Evolutionary conservation across 306 rosid genomes (phyloP).

Genomic region (Astragalus membranaceus): DNA sequence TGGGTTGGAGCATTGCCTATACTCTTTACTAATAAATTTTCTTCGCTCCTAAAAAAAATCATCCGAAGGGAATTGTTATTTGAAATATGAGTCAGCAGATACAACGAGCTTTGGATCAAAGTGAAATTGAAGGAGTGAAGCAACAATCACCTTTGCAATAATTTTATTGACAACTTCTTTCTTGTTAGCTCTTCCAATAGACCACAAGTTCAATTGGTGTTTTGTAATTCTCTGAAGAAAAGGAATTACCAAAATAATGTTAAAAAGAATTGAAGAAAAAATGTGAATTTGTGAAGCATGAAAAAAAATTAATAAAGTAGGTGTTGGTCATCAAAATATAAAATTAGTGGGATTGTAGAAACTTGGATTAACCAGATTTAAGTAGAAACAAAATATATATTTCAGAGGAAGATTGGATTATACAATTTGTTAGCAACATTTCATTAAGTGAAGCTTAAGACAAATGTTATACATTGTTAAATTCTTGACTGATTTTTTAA

Average conservation of each 20-base stretch:
- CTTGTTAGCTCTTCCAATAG: conserved; percentile 70
- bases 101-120: neutral
- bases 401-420: too few relatives aligned
- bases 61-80: conserved; percentile 27
- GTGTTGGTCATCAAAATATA: neutral
- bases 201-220: conserved; percentile 51
- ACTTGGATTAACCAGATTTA: too few relatives aligned
- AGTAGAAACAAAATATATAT: too few relatives aligned
- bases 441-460: too few relatives aligned
- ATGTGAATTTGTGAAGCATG: neutral
- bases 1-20: too few relatives aligned
- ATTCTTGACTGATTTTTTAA: too few relatives aligned
- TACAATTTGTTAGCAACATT: too few relatives aligned
- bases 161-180: conserved; percentile 53
- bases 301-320: neutral
- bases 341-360: neutral
- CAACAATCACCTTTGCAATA: conserved; percentile 52
- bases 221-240: conserved; percentile 35
- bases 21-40: too few relatives aligned
- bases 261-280: neutral
- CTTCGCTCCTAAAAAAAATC: conserved; percentile 5
- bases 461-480: too few relatives aligned
- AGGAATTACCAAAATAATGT: neutral
- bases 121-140: conserved; percentile 3
- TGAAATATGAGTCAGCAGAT: neutral